Percentiles rank a stretch among this genome's conserved stretches.
Conservation (phyloP, 495 filamentous ascomycete species). For the Hypoxylon fuscum region DNA sequence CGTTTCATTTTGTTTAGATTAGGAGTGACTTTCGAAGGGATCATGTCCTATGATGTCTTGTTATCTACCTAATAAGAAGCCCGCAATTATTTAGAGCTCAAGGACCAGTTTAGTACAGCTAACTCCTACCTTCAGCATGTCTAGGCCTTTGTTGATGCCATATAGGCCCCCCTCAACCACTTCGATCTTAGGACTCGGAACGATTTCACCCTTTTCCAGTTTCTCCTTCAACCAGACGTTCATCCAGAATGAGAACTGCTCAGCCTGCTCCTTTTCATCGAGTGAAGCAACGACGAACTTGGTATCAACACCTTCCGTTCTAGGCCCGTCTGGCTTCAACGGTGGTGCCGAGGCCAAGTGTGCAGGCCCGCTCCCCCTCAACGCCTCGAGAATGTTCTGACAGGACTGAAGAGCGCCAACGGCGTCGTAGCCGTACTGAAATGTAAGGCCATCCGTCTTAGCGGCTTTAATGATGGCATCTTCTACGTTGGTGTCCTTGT, state of each 20-base stretch:
- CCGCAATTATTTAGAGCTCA: slow-evolving; percentile 4
- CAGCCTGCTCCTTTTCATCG: slow-evolving; percentile 46
- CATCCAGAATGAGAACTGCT: slow-evolving; percentile 51
- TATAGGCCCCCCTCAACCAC: slow-evolving; percentile 57
- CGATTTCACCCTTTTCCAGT: slow-evolving; percentile 51
- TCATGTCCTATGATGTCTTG: too few species aligned
- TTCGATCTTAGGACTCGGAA: slow-evolving; percentile 55
- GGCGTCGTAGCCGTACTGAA: slow-evolving; percentile 55
- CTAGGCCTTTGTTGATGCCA: slow-evolving; percentile 55
- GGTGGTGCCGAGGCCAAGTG: slow-evolving; percentile 51
- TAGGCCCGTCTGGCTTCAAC: slow-evolving; percentile 44
- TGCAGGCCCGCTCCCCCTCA: slow-evolving; percentile 41
- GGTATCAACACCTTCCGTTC: slow-evolving; percentile 50
- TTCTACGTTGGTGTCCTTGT: slow-evolving; percentile 56
- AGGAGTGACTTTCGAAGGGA: too few species aligned
- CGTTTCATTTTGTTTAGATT: too few species aligned
- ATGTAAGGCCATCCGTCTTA: slow-evolving; percentile 50
- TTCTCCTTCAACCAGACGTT: slow-evolving; percentile 55
- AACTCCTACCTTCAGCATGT: slow-evolving; percentile 52
- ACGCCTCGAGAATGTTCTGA: slow-evolving; percentile 17
- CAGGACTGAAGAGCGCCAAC: slow-evolving; percentile 40
- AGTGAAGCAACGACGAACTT: slow-evolving; percentile 51
- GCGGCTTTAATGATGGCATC: slow-evolving; percentile 54
- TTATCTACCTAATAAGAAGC: slow-evolving; percentile 4
- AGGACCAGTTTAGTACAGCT: slow-evolving; percentile 48